A percentile compares a stretch with the other conserved stretches of the same genome.
Evolutionary conservation across 192 early-diverging fungal species (phyloP).

Genomic region (Rhizophagus clarus): DNA sequence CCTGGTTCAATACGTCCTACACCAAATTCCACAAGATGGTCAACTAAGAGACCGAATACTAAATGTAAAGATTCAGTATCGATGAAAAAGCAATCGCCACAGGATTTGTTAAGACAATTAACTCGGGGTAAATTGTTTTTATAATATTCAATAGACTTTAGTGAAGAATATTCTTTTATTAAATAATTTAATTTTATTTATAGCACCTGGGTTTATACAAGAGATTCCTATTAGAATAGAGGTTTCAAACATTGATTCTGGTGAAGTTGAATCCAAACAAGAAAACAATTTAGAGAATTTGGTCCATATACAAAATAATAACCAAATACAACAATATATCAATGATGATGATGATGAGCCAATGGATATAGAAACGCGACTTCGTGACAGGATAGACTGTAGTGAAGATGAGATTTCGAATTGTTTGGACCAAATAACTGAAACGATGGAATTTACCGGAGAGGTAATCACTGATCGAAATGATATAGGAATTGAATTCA

Average conservation of each 20-base stretch:
- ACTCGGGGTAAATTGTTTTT: neutral
- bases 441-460: slow-evolving; percentile 5
- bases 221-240: neutral
- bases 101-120: slow-evolving; percentile 17
- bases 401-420: neutral
- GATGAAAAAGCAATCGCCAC: neutral
- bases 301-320: neutral
- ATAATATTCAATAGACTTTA: neutral
- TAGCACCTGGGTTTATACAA: slow-evolving; percentile 18
- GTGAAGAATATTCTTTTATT: neutral
- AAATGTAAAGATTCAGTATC: neutral
- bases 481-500: neutral
- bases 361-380: neutral
- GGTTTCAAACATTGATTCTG: neutral
- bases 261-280: neutral
- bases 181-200: neutral
- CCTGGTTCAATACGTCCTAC: neutral
- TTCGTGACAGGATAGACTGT: neutral
- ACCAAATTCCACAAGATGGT: neutral
- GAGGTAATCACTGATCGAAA: neutral
- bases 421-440: neutral
- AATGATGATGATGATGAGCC: neutral
- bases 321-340: neutral
- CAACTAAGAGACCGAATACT: neutral
- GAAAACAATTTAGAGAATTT: neutral